These are phyloP conservation scores for Pythium grandisporangium DNA, from an alignment of 352 stramenopile species.

Conservation along the genomic window DNA sequence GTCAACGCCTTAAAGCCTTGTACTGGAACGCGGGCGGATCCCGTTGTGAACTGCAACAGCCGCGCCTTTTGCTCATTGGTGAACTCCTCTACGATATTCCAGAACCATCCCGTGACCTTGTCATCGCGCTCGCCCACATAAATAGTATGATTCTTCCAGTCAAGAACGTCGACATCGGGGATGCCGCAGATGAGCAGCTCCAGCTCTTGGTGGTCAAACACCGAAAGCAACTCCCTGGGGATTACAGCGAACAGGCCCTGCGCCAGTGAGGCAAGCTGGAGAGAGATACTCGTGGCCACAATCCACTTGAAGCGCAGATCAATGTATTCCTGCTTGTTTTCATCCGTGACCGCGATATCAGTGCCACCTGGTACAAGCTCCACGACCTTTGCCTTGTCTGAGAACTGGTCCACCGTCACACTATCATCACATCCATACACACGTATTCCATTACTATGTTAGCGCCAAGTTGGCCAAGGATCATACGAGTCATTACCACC, in stretches of 20 bases:
- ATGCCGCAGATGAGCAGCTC: conserved; percentile 98
- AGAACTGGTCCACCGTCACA: conserved; percentile 64
- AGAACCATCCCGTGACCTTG: conserved; percentile 95
- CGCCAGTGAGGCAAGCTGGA: conserved; percentile 91
- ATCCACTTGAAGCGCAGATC: conserved; percentile 87
- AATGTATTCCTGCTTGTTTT: conserved; percentile 97
- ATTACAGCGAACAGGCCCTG: conserved; percentile 97
- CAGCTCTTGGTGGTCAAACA: conserved; percentile 97
- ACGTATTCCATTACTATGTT: neutral
- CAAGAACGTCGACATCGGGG: conserved; percentile 94
- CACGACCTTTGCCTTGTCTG: conserved; percentile 78
- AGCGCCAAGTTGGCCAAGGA: neutral
- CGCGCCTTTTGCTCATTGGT: conserved; percentile 92
- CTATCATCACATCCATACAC: conserved; percentile 20
- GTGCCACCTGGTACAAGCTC: conserved; percentile 94
- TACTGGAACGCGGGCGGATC: conserved; percentile 91
- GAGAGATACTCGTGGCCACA: conserved; percentile 65
- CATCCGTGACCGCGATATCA: conserved; percentile 93
- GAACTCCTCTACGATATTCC: conserved; percentile 93
- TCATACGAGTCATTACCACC: neutral
- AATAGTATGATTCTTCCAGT: conserved; percentile 96
- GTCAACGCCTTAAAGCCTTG: conserved; percentile 84
- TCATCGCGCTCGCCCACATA: conserved; percentile 85
- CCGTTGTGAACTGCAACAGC: conserved; percentile 97
- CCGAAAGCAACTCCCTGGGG: conserved; percentile 87